Base-by-base conservation (phyloP, 2,329 filamentous ascomycete species). In the Penicillium hordei region DNA sequence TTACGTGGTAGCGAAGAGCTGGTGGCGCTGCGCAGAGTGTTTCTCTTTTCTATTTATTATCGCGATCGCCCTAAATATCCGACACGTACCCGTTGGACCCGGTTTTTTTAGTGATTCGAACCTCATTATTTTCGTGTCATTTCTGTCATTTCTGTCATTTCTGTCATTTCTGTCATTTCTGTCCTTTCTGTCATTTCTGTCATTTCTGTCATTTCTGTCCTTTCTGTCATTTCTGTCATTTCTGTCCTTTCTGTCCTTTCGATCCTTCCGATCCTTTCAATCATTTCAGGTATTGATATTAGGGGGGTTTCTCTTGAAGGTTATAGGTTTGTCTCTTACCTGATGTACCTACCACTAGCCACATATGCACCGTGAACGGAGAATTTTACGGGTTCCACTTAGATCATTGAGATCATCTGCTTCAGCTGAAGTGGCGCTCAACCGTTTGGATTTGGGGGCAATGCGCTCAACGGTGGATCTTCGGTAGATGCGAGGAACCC, bases 11-110 rank as follows among this genome's bases (percentile, higher is more conserved):
- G 54, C 48, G 59, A 59, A 36, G 57, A 53, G 52, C 55, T 57
- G 48, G 44, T 48, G 50, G 54, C 51, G 49, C 34, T 50, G 52
- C 40, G 42, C 43, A 44, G 39, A 43, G 27, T 44, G 49, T 46
- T 42, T 57, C 42, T 57, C 33, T 34, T 21, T 49, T 57, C 42
- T 60, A 56, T 46, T 56, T 56, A 55, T 58, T 60, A 33, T 48
- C 36, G 51, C 48, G 60, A 63, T 63, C 61, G 51, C 42, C 63
- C 55, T 44, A 62, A 65, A 57, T 64, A 52, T 61, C 63, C 60
- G 56, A 64, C 58, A 53, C 52, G 42, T 59, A 60, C 59, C 63
- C 59, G 50, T 21, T 52, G 6, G 49, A 53, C 49, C 57, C 55
- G 19, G 21, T 52, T 63, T 48, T 36, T 31, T 38, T 31, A 12